Evolutionary conservation across 2,329 filamentous ascomycete species (phyloP), one percentile per base, ranked within the genome.

Genomic region (Paecilomyces formosus): DNA sequence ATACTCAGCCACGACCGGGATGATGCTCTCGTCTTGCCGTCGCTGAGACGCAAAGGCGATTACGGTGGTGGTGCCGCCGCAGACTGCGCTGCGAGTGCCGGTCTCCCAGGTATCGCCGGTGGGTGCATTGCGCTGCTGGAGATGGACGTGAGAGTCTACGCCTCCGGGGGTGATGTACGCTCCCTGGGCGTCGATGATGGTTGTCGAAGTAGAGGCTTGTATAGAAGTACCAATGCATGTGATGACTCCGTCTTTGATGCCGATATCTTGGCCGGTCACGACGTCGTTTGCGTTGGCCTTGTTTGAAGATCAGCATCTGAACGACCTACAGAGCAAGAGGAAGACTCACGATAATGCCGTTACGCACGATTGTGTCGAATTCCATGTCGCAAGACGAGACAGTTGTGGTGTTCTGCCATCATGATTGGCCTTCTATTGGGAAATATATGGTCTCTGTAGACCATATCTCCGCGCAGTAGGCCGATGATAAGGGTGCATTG

Each of bases 11-110:
- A 85, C 66, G 0, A 78, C 78, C 1, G 75, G 70, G 21, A 79
- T 68, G 2, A 85, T 68, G 1, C 75, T 79, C 6, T 73, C 69
- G 15, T 81, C 73, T 1, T 63, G 64, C n/a, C 78, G 78, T 45
- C 74, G 71, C 65, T 85, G 82, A 3, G 79, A 77, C 0, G 83
- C 84, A 67, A 87, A 86, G 0, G 82, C 76, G 7, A 86, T 69
- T 13, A 86, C 74, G 0, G 84, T 85, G 0, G 84, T 86, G 3
- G 79, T 85, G 24, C 83, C 83, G 8, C 83, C 83, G 2, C 81
- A 82, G 56, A 85, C 76, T 3, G 83, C 83, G 22, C 77, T 81
- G 8, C 82, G 74, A 0, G 81, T 80, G 0, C 82, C 82, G 1
- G 73, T 75, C 60, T 80, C 74, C 66, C 74, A 81, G 22, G 69